Evolutionary conservation across 371 early-diverging fungal species (phyloP).

Genomic region (Capillidium heterosporum): DNA sequence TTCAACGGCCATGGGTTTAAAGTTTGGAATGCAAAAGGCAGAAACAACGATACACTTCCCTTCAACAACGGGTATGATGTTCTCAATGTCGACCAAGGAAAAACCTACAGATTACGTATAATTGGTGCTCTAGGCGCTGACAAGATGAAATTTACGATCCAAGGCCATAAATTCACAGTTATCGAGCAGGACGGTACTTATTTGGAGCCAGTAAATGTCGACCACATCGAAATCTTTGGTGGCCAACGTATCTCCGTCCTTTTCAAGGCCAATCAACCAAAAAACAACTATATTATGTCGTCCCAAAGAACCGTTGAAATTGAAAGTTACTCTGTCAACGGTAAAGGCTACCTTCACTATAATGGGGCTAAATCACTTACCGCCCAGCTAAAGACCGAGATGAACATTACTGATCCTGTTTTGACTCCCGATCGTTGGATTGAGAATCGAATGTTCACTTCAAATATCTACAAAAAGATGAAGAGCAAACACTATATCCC

Average conservation of each 20-base stretch:
- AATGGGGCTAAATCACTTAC: no score
- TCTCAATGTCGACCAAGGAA: not conserved
- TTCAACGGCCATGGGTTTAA: not conserved
- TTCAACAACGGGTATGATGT: no score
- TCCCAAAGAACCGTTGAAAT: not conserved
- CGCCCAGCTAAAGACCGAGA: not conserved
- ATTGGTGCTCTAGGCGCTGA: not conserved
- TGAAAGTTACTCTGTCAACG: not conserved
- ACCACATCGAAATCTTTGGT: not conserved
- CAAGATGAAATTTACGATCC: not conserved
- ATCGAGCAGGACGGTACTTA: slow-evolving; percentile 1
- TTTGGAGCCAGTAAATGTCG: not conserved
- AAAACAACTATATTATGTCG: not conserved
- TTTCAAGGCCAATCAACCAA: not conserved
- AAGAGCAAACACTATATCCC: no score
- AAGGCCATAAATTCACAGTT: not conserved
- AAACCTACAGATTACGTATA: not conserved
- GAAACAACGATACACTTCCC: no score
- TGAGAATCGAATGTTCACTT: no score
- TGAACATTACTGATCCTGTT: not conserved
- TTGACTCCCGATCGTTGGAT: not conserved
- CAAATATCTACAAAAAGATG: no score
- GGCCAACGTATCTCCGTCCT: not conserved
- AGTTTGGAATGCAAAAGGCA: slow-evolving; percentile 2
- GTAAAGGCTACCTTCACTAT: not conserved